phyloP scores from a whole-genome alignment of 1,139 yeast genomes.

The Zygoascus sp. region DNA sequence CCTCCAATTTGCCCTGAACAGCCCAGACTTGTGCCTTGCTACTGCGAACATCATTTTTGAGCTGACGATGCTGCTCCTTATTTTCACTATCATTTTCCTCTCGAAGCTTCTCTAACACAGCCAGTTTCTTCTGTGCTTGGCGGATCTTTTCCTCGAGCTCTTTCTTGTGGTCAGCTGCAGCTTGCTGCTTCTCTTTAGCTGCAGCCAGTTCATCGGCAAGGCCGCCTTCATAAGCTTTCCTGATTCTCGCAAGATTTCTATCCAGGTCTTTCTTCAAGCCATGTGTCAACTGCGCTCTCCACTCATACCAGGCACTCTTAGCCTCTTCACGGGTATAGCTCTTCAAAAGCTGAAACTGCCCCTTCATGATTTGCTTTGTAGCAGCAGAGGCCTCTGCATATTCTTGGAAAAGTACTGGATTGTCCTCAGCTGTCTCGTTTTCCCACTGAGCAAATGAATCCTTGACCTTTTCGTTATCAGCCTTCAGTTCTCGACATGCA shows the following conservation, averaged over 20 bases:
- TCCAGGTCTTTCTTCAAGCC: conserved; percentile 42
- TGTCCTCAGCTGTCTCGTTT: conserved; percentile 42
- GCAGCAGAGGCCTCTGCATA: conserved; percentile 41
- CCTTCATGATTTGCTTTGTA: conserved; percentile 41
- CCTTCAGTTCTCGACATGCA: conserved; percentile 49
- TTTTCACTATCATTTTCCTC: neutral
- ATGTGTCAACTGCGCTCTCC: conserved; percentile 49
- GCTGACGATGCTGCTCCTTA: neutral
- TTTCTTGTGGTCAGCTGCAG: neutral
- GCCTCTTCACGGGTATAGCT: conserved; percentile 50
- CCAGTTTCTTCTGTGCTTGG: conserved; percentile 2
- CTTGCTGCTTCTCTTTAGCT: neutral
- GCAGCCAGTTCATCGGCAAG: neutral
- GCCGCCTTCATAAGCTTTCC: conserved; percentile 20
- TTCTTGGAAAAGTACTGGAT: conserved; percentile 48
- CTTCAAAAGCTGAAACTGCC: conserved; percentile 47
- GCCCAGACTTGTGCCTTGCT: conserved; percentile 4
- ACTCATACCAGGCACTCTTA: conserved; percentile 52
- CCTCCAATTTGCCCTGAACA: neutral
- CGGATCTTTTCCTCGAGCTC: neutral
- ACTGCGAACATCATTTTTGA: conserved; percentile 1
- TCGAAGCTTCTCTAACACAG: neutral
- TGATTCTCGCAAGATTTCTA: conserved; percentile 26
- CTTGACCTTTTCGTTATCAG: conserved; percentile 44
- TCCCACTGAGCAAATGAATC: conserved; percentile 44